These are phyloP conservation scores for Letharia columbiana DNA, from an alignment of 495 filamentous ascomycete genomes.

Conservation along the genomic window DNA sequence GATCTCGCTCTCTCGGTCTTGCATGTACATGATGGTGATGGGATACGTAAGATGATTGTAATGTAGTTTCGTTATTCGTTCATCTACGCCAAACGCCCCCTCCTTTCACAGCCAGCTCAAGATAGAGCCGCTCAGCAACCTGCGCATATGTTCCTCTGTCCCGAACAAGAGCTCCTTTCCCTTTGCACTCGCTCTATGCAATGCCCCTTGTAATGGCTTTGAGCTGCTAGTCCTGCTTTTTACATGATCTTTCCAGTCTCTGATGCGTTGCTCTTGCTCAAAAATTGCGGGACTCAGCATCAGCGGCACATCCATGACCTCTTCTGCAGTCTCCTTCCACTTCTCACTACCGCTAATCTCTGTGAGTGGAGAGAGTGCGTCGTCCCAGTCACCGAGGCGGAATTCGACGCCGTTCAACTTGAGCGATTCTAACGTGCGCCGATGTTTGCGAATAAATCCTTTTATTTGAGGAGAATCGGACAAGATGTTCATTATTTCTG, in stretches of 20 bases:
- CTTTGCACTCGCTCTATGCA: slow-evolving; percentile 28
- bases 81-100: slow-evolving; percentile 7
- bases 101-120: slow-evolving; percentile 35
- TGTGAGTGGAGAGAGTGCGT: slow-evolving; percentile 59
- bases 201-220: slow-evolving; percentile 22
- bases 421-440: slow-evolving; percentile 55
- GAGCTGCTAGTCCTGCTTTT: slow-evolving; percentile 11
- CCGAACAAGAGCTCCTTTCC: slow-evolving; percentile 33
- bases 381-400: slow-evolving; percentile 62
- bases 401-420: slow-evolving; percentile 62
- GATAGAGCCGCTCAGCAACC: slow-evolving; percentile 30
- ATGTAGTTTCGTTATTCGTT: neutral
- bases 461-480: slow-evolving; percentile 61
- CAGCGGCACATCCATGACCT: slow-evolving; percentile 31
- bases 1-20: neutral
- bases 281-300: slow-evolving; percentile 28
- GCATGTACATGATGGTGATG: neutral
- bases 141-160: slow-evolving; percentile 38
- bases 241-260: slow-evolving; percentile 24
- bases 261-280: slow-evolving; percentile 24
- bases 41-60: neutral
- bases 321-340: slow-evolving; percentile 44
- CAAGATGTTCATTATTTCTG: slow-evolving; percentile 57
- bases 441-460: slow-evolving; percentile 51
- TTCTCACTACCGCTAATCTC: slow-evolving; percentile 43